Evolutionary conservation across 2,329 filamentous ascomycete species (phyloP).

Genomic region (Colletotrichum sp.): DNA sequence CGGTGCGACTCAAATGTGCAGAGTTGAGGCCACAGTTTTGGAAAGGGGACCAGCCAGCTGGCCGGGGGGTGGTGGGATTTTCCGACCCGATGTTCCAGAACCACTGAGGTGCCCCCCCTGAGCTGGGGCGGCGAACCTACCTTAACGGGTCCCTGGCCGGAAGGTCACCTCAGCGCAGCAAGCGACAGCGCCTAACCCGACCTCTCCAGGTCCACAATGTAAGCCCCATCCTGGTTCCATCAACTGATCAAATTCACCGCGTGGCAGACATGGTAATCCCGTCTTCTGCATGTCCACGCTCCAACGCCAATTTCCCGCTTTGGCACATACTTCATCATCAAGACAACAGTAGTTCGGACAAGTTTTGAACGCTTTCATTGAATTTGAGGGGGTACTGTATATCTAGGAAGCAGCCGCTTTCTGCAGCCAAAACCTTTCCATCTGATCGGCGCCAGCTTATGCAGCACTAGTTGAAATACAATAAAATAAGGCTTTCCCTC

Average conservation of each 20-base stretch:
- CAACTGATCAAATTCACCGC: neutral
- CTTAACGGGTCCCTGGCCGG: conserved; percentile 2
- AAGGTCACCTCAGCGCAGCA: neutral
- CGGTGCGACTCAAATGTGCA: conserved; percentile 26
- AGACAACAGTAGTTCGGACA: neutral
- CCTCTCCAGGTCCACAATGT: neutral
- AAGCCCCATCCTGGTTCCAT: neutral
- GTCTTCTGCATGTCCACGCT: neutral
- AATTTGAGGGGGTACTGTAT: conserved; percentile 17
- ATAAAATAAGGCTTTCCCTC: conserved; percentile 1
- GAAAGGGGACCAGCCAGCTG: conserved; percentile 28
- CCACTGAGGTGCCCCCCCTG: neutral
- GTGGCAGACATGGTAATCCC: conserved; percentile 18
- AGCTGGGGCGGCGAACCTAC: conserved; percentile 13
- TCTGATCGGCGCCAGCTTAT: conserved; percentile 13
- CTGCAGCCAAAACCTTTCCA: neutral
- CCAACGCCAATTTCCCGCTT: neutral
- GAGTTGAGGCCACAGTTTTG: conserved; percentile 52
- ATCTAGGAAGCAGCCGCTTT: conserved; percentile 15
- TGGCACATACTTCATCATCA: neutral
- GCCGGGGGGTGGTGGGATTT: conserved; percentile 28
- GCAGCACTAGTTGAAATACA: conserved; percentile 14
- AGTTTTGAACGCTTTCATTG: conserved; percentile 5
- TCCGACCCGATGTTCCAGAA: conserved; percentile 21
- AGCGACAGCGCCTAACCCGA: neutral